Percentiles rank a stretch among this genome's conserved stretches.
Evolutionary conservation across 495 filamentous ascomycete species (phyloP).

Genomic region (Podospora australis): DNA sequence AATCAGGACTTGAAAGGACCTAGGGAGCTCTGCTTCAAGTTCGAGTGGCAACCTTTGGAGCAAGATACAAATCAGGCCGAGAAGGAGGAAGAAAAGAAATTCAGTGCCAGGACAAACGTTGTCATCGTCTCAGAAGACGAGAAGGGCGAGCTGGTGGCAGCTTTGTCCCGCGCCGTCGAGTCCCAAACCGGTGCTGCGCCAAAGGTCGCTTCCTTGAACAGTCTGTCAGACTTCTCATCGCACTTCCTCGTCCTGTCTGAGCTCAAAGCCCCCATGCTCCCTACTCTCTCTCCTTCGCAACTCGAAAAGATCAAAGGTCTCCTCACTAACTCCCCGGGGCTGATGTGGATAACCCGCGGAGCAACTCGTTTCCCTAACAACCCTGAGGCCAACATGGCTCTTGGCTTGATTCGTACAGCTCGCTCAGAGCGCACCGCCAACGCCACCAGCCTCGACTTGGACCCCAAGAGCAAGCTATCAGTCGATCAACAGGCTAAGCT

Average conservation of each 20-base stretch:
- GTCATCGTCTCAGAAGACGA: constrained; percentile 32
- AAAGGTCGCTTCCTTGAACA: constrained; percentile 22
- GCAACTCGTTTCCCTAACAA: constrained; percentile 29
- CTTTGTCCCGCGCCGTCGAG: constrained; percentile 28
- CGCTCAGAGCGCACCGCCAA: constrained; percentile 30
- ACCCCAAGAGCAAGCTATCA: constrained; percentile 24
- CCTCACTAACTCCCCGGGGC: constrained; percentile 28
- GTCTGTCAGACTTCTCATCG: constrained; percentile 17
- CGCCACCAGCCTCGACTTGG: constrained; percentile 31
- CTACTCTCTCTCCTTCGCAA: constrained; percentile 16
- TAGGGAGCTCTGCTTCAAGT: constrained; percentile 35
- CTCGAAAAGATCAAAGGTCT: constrained; percentile 33
- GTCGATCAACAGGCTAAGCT: constrained; percentile 20
- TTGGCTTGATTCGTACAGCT: constrained; percentile 33
- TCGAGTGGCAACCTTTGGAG: constrained; percentile 35
- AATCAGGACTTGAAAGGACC: constrained; percentile 6
- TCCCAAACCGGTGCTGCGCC: constrained; percentile 22
- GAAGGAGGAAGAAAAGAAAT: constrained; percentile 4
- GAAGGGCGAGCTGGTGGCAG: constrained; percentile 32
- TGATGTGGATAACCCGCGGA: constrained; percentile 38
- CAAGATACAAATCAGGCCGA: constrained; percentile 7
- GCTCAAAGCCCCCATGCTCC: constrained; percentile 21
- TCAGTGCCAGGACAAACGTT: constrained; percentile 20
- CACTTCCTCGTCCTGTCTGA: constrained; percentile 30
- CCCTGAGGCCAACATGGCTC: constrained; percentile 31